Evolutionary conservation across 2,329 filamentous ascomycete species (phyloP), one percentile per base, ranked within the genome.

Genomic region (Fusarium siculi): DNA sequence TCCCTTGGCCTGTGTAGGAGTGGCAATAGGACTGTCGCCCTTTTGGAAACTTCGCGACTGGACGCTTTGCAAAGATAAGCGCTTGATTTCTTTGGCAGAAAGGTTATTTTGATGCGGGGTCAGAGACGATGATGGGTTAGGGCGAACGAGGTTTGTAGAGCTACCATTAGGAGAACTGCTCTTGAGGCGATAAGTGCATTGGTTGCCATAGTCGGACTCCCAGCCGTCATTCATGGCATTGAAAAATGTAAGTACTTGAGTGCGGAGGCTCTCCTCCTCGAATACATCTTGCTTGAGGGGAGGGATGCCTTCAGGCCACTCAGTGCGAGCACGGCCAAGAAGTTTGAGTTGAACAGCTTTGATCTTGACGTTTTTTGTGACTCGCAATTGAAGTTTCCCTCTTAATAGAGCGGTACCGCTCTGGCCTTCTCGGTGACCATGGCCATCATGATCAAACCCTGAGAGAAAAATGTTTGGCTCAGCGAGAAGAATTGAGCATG

Each of bases 221-320:
- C 89, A 89, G 7, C 85, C 85, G 63, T 89, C 86, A 70, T 90
- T 88, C 79, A 88, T 85, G 53, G 93, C 92, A 78, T 98, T 97
- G 86, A 98, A 99, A 80, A 98, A 98, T 0, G 93, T 96, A 83
- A 94, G 91, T 23, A 91, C 96, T 78, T 98, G 95, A 44, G 93
- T 96, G 82, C 97, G 92, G 67, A 98, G 87, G 7, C 91, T 93
- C 75, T 96, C 93, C 71, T 94, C 93, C 79, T 98, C 95, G 77
- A 90, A 92, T 59, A 94, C 91, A 44, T 97, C 93, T 2, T 92
- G 88, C 81, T 97, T 97, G 64, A 92, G 88, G 0, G 95, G 95
- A 7, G 96, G 96, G 36, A 98, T 96, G 56, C 95, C 94, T 84
- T 98, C 96, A 21, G 96, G 96, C 96, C 96, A 99, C 79, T 97